A percentile compares a stretch with the other conserved stretches of the same genome.
Conservation (phyloP, 768 basidiomycete genomes). For the Psilocybe azurescens region DNA sequence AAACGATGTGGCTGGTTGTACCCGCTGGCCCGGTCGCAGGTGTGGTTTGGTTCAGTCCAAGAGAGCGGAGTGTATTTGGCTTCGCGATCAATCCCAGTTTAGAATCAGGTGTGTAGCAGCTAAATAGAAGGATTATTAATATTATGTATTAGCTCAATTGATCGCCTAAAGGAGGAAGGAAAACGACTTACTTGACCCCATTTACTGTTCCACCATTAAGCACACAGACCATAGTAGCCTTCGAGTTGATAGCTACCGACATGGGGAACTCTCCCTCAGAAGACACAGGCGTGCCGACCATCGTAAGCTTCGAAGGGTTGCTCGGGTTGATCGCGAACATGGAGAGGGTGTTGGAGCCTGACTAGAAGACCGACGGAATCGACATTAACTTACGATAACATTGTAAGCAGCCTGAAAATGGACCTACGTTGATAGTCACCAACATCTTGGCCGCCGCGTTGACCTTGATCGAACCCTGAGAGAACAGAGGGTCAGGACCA, state of each 20-base stretch:
- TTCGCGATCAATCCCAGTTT: constrained; percentile 44
- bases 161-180: no score
- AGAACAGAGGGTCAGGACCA: constrained; percentile 15
- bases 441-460: constrained; percentile 7
- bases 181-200: constrained; percentile 33
- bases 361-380: constrained; percentile 26
- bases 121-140: constrained; percentile 8
- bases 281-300: constrained; percentile 49
- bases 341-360: constrained; percentile 52
- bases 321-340: constrained; percentile 46
- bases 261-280: constrained; percentile 58
- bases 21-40: constrained; percentile 54
- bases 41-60: constrained; percentile 55
- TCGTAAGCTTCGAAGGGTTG: constrained; percentile 44
- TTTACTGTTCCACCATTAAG: constrained; percentile 50
- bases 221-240: constrained; percentile 36
- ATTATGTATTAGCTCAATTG: background rate
- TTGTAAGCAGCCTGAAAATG: background rate
- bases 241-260: constrained; percentile 41
- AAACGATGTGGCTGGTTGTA: constrained; percentile 49
- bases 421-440: constrained; percentile 6
- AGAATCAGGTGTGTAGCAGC: constrained; percentile 51
- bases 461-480: constrained; percentile 11
- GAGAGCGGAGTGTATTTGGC: constrained; percentile 44
- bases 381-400: background rate